These are phyloP conservation scores for Lyophyllum shimeji DNA, from an alignment of 768 basidiomycete species.

Conservation along the genomic window DNA sequence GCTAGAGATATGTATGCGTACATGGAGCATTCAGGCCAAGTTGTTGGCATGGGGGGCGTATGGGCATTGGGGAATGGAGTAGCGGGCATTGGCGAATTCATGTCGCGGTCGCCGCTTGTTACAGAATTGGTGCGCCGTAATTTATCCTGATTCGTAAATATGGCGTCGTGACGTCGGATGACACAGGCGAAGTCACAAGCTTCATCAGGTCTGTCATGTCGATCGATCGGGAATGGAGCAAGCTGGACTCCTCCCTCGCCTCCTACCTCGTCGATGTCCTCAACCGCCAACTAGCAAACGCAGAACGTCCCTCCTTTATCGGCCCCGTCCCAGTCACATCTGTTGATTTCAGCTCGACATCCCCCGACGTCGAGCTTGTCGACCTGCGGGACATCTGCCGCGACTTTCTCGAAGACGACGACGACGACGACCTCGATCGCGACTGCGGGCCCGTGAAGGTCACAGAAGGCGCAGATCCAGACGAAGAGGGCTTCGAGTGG, in stretches of 20 bases:
- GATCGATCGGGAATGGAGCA: constrained; percentile 91
- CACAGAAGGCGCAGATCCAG: constrained; percentile 50
- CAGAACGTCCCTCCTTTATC: constrained; percentile 87
- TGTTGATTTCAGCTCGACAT: constrained; percentile 80
- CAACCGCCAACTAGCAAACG: constrained; percentile 72
- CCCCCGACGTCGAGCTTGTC: constrained; percentile 87
- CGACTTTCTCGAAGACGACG: constrained; percentile 89
- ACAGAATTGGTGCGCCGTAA: no score
- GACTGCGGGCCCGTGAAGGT: constrained; percentile 52
- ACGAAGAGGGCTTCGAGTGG: constrained; percentile 84
- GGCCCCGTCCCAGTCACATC: constrained; percentile 87
- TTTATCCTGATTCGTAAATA: no score
- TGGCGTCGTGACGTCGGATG: no score
- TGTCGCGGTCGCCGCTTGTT: no score
- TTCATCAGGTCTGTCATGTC: constrained; percentile 59
- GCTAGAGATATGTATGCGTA: no score
- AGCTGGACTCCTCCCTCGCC: constrained; percentile 74
- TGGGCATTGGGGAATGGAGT: no score
- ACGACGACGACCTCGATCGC: constrained; percentile 53
- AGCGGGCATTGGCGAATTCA: no score
- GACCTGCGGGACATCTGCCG: constrained; percentile 93
- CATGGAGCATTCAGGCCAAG: no score
- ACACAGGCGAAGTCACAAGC: no score
- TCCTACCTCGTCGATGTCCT: constrained; percentile 68
- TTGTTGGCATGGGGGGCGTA: no score